A percentile compares a stretch with the other conserved stretches of the same genome.
Evolutionary conservation across 2,329 filamentous ascomycete species (phyloP).

Genomic region (Dothistroma pini): DNA sequence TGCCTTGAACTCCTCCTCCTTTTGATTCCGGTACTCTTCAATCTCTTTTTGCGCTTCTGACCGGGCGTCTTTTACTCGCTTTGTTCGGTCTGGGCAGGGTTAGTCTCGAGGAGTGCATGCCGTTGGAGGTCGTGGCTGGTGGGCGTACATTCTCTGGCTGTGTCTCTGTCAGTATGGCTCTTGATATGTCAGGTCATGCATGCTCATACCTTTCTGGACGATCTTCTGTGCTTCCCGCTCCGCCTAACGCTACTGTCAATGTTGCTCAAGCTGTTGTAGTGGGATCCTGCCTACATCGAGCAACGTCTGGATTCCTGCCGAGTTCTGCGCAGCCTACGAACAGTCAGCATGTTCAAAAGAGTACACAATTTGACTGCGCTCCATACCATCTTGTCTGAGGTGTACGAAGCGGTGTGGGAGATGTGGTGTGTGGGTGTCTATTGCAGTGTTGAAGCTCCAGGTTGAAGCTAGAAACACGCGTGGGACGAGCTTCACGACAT

Average conservation of each 20-base stretch:
- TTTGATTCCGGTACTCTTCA: slow-evolving; percentile 81
- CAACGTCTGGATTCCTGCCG: slow-evolving; percentile 94
- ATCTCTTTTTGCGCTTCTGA: slow-evolving; percentile 98
- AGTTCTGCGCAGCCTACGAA: slow-evolving; percentile 90
- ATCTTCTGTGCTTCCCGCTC: slow-evolving; percentile 99
- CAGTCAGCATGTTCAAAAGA: slow-evolving; percentile 6
- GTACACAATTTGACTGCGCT: background rate
- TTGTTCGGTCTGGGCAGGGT: slow-evolving; percentile 70
- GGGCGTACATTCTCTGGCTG: slow-evolving; percentile 79
- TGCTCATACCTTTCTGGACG: slow-evolving; percentile 80
- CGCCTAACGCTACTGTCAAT: slow-evolving; percentile 59
- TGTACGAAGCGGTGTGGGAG: background rate
- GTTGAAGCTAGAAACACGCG: background rate
- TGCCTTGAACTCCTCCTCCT: slow-evolving; percentile 92
- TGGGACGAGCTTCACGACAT: slow-evolving; percentile 4
- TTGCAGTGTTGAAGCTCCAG: background rate
- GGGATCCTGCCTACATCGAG: slow-evolving; percentile 71
- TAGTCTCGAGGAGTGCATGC: slow-evolving; percentile 16
- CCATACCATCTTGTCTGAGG: slow-evolving; percentile 17
- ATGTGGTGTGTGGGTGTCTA: background rate
- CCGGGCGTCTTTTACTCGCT: slow-evolving; percentile 94
- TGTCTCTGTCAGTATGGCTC: slow-evolving; percentile 48
- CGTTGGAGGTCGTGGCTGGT: background rate
- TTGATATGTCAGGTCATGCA: slow-evolving; percentile 19
- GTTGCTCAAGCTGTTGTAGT: slow-evolving; percentile 9